Evolutionary conservation across 2,329 filamentous ascomycete genomes (phyloP).

Genomic region (Monosporascus sp.): DNA sequence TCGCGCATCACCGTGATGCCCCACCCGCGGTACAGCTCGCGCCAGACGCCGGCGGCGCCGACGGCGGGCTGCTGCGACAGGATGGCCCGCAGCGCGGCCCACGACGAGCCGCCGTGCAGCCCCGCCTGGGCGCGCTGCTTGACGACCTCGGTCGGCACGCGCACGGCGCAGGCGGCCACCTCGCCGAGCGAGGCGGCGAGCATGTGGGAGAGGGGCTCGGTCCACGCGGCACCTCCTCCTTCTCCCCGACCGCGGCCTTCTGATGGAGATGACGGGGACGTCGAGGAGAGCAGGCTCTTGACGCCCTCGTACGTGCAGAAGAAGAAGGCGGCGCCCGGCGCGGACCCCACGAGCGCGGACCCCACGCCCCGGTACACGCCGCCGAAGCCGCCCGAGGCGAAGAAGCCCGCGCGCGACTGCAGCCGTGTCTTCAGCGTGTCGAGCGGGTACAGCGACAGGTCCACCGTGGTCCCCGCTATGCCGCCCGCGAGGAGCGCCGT

Average conservation of each 20-base stretch:
- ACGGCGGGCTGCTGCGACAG: slow-evolving; percentile 41
- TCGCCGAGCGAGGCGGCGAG: slow-evolving; percentile 81
- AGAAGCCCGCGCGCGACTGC: slow-evolving; percentile 74
- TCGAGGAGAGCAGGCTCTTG: slow-evolving; percentile 52
- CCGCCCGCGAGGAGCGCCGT: slow-evolving; percentile 73
- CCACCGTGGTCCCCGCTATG: slow-evolving; percentile 90
- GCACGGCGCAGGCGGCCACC: slow-evolving; percentile 83
- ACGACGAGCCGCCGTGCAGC: slow-evolving; percentile 67
- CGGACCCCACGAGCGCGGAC: slow-evolving; percentile 82
- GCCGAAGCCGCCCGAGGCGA: slow-evolving; percentile 78
- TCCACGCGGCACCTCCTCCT: too few relatives aligned
- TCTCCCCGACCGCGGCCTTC: too few relatives aligned
- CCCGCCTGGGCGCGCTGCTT: slow-evolving; percentile 94
- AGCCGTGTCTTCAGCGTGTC: slow-evolving; percentile 98
- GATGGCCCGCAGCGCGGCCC: slow-evolving; percentile 66
- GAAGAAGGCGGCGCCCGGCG: slow-evolving; percentile 92
- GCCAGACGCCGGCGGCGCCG: slow-evolving; percentile 59
- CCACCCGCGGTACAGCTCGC: slow-evolving; percentile 88
- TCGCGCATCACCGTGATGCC: slow-evolving; percentile 90
- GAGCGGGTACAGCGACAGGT: slow-evolving; percentile 94
- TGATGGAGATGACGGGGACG: too few relatives aligned
- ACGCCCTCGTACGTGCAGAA: slow-evolving; percentile 88
- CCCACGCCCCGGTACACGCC: slow-evolving; percentile 94
- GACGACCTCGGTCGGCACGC: slow-evolving; percentile 93
- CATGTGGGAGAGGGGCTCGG: slow-evolving; percentile 62